Evolutionary conservation across 2,329 filamentous ascomycete species (phyloP).

Genomic region (Penicillium sp.): DNA sequence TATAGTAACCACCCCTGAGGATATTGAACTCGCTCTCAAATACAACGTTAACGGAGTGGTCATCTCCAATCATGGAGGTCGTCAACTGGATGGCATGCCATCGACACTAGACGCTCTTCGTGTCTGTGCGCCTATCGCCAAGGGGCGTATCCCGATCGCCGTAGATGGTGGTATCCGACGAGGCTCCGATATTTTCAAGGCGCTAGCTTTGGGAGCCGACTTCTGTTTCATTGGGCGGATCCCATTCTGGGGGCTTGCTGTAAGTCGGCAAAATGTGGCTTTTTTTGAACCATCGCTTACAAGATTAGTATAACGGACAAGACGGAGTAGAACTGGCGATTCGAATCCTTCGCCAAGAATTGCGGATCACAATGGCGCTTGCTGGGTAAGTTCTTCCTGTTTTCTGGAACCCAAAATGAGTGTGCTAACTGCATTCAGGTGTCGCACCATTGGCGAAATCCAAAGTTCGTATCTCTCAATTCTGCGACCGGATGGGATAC

Average conservation of each 20-base stretch:
- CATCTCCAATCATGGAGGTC: constrained; percentile 43
- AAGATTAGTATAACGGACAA: constrained; percentile 33
- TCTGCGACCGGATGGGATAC: constrained; percentile 28
- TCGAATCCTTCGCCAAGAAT: constrained; percentile 34
- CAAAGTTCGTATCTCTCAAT: constrained; percentile 30
- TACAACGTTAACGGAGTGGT: constrained; percentile 40
- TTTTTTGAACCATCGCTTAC: constrained; percentile 4
- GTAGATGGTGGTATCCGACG: constrained; percentile 40
- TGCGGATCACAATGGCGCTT: constrained; percentile 35
- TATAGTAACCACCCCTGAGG: constrained; percentile 34
- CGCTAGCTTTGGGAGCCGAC: constrained; percentile 37
- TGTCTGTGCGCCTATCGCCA: constrained; percentile 27
- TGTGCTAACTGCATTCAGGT: constrained; percentile 19
- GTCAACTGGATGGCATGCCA: constrained; percentile 42
- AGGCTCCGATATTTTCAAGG: constrained; percentile 41
- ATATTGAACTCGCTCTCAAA: constrained; percentile 38
- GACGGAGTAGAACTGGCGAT: constrained; percentile 38
- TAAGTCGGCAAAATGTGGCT: background rate
- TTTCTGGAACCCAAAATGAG: background rate
- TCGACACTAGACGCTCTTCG: constrained; percentile 41
- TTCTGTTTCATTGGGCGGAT: constrained; percentile 36
- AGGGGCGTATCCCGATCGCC: constrained; percentile 35
- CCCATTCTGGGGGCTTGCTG: constrained; percentile 8
- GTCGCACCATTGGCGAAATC: constrained; percentile 33
- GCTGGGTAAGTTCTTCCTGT: constrained; percentile 28